Base-by-base conservation (phyloP, 169 alveolate species). In the Theileria parva region DNA sequence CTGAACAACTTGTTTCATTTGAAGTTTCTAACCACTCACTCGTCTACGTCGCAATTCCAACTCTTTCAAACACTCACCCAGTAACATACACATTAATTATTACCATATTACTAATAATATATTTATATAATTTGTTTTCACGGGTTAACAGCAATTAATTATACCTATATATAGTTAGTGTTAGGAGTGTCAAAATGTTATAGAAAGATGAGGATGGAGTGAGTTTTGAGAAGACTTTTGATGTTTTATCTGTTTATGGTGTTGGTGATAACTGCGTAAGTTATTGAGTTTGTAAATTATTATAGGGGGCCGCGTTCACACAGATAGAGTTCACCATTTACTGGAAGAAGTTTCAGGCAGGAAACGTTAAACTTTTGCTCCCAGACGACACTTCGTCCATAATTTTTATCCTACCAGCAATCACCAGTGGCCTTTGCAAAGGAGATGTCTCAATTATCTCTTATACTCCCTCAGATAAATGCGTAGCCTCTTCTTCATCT, bases 401-500 rank as follows among this genome's bases (percentile, higher is more conserved):
- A 67, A 30, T 83, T 12, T 83, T 83, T 66, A 44, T 83, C 59
- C 74, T 61, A n/a, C 89, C 89, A 67, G 30, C 86, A 7, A 19
- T 63, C 39, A 70, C 80, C 48, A 83, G 69, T 64, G 63, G 59
- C 3, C 64, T 83, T 5, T 83, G 89, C 57, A 78, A 64, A 48
- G 89, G 79, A 32, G 89, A 83, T 15, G 77, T 83, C 23, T 69
- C 67, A 27, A 65, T 71, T 30, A 67, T 80, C 19, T 77, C 84
- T 6, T 80, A 75, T 74, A 74, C 69, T 53, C 79, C 74, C 30
- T 67, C 57, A 27, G 86, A 79, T 32, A 50, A 64, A 5, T 83
- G 89, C 65, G 80, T 79, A 0, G 76, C 89, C 3, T 83, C 89
- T 8, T 83, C 89, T 6, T 83, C 85, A 11, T 61, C 39, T 12